These are phyloP conservation scores for Glomus cerebriforme DNA, from an alignment of 192 early-diverging fungal species.

Conservation along the genomic window DNA sequence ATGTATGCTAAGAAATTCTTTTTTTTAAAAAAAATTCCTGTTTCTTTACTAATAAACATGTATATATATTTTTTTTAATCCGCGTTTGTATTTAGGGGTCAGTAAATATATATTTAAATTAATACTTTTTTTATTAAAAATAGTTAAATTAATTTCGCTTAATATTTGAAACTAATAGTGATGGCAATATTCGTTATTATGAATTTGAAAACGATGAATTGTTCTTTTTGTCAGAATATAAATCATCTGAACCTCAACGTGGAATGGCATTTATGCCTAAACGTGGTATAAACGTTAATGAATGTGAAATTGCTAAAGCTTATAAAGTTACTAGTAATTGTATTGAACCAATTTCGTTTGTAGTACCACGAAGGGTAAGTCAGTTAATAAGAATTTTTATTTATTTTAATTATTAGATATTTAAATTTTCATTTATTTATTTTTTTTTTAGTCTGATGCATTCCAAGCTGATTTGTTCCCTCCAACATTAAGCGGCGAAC, in stretches of 20 bases:
- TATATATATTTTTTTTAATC: neutral
- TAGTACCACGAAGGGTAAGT: slow-evolving; percentile 88
- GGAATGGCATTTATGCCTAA: slow-evolving; percentile 94
- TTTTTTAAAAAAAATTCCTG: neutral
- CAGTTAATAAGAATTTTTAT: neutral
- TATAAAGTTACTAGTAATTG: slow-evolving; percentile 89
- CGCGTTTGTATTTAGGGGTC: neutral
- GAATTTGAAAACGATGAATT: slow-evolving; percentile 96
- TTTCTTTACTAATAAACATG: neutral
- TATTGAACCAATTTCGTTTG: slow-evolving; percentile 96
- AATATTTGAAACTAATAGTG: slow-evolving; percentile 51
- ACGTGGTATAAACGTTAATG: slow-evolving; percentile 80
- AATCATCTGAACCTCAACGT: slow-evolving; percentile 89
- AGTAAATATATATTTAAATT: neutral
- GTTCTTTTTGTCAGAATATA: slow-evolving; percentile 84
- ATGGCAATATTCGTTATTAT: slow-evolving; percentile 99
- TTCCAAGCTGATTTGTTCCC: slow-evolving; percentile 98
- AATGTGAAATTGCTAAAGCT: slow-evolving; percentile 90
- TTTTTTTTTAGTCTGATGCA: slow-evolving; percentile 74
- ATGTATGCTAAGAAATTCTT: slow-evolving; percentile 14
- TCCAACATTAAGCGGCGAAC: slow-evolving; percentile 73
- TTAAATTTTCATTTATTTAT: neutral
- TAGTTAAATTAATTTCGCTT: neutral
- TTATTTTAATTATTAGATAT: neutral
- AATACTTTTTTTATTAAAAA: neutral